phyloP scores from a whole-genome alignment of 1,139 yeast genomes.

The Taphrina sp. region DNA sequence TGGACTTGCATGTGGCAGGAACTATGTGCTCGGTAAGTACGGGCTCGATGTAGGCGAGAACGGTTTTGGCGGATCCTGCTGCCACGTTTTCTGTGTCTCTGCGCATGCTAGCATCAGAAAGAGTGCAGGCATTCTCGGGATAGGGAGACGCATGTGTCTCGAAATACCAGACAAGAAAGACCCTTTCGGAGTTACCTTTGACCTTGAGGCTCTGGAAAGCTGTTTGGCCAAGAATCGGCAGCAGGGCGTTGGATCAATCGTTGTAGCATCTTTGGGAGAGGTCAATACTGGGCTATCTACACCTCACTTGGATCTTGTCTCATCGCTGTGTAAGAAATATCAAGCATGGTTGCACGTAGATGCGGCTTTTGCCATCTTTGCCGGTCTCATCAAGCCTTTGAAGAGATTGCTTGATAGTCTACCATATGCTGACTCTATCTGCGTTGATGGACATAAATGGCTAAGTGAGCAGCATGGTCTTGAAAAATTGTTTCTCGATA shows the following conservation, averaged over 20 bases:
- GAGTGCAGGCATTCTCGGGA: constrained; percentile 7
- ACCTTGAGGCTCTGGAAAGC: background rate
- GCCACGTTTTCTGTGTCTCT: background rate
- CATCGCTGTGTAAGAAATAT: background rate
- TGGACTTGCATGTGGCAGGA: constrained; percentile 15
- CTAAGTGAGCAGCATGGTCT: background rate
- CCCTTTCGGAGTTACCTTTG: constrained; percentile 9
- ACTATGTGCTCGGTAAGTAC: background rate
- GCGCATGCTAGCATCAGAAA: constrained; percentile 16
- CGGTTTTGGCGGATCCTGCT: background rate
- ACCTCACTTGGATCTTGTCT: background rate
- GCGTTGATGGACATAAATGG: constrained; percentile 22
- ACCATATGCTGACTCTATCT: constrained; percentile 7
- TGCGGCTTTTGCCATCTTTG: constrained; percentile 16
- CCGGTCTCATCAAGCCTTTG: constrained; percentile 1
- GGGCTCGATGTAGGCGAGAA: constrained; percentile 12
- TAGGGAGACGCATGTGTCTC: constrained; percentile 3
- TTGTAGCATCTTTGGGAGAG: constrained; percentile 10
- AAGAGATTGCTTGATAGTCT: background rate
- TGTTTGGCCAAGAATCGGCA: background rate
- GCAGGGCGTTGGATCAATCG: background rate
- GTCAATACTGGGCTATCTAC: constrained; percentile 18
- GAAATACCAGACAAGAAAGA: constrained; percentile 1
- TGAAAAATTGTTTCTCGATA: background rate
- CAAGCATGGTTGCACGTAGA: constrained; percentile 17